Percentiles rank a stretch among this genome's conserved stretches.
phyloP scores from a whole-genome alignment of 129 eudicot species.

The Centella asiatica region DNA sequence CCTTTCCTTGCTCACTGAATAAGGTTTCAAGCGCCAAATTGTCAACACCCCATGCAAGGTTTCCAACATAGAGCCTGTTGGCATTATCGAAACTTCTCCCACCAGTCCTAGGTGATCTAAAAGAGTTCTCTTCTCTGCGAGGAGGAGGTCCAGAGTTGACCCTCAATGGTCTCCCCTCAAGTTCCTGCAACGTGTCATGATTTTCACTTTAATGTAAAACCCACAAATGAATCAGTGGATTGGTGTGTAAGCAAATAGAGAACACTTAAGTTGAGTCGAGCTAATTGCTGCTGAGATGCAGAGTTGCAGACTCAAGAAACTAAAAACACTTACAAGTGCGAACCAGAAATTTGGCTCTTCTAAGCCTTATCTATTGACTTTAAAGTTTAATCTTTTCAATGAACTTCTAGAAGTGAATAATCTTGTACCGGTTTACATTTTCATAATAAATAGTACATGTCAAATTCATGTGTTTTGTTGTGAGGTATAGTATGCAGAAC shows the following conservation, averaged over 20 bases:
- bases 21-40: constrained; percentile 61
- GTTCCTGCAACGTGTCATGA: constrained; percentile 43
- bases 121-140: constrained; percentile 44
- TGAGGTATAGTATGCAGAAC: background rate
- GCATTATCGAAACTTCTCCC: constrained; percentile 46
- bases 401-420: background rate
- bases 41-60: constrained; percentile 88
- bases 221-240: background rate
- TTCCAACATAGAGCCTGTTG: constrained; percentile 77
- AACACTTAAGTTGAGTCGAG: background rate
- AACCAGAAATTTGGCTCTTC: no score
- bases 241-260: background rate
- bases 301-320: no score
- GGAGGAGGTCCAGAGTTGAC: constrained; percentile 96
- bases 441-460: no score
- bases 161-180: constrained; percentile 68
- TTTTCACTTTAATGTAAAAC: constrained; percentile 1
- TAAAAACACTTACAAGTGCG: no score
- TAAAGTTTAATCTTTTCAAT: background rate
- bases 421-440: background rate
- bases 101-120: constrained; percentile 47
- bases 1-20: constrained; percentile 80
- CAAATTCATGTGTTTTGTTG: constrained; percentile 2
- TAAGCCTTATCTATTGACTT: background rate
- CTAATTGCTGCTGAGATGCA: background rate